Evolutionary conservation across 2,329 filamentous ascomycete genomes (phyloP), one percentile per base, ranked within the genome.

Genomic region (Aphanocladium album): DNA sequence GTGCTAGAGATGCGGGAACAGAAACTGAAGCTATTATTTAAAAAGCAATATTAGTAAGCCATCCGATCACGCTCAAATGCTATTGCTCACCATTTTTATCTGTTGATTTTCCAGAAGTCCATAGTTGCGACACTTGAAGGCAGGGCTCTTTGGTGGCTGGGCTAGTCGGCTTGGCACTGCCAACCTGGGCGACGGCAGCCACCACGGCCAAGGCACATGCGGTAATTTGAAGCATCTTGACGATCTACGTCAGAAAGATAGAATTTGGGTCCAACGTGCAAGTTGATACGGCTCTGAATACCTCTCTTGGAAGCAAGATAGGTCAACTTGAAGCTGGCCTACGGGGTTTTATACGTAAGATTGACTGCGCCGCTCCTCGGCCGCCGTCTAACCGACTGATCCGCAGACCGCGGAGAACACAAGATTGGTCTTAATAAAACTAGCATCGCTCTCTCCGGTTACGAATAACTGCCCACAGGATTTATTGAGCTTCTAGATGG

Each of bases 1-100:
- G 67, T 0, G 76, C 76, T 46, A 72, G 47, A 17, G 70, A 68
- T 11, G 73, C 75, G 1, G 73, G 64, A 19, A 78, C 35, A 39
- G 35, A 39, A 39, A 39, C 35, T 16, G 35, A 39, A 39, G 35
- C 35, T 39, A 39, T 39, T 16, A 11, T 35, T 35, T 9, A 39
- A 39, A 39, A 8, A 39, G 12, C 6, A 39, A 39, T 39, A 16
- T 39, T 16, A 39, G 35, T 39, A 39, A 39, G 5, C 11, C 6
- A 8, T 39, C 35, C 12, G 35, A 16, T 16, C 35, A 16, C 35
- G 35, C 12, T 8, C 12, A 39, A 9, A 39, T 39, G 12, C 6
- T 4, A 8, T 39, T 39, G 35, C 35, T 39, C 12, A 39, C 35
- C 35, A 39, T 39, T 39, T 39, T 39, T 39, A 16, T 39, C 35